Conservation (phyloP, 768 basidiomycete species). For the Trametes cubensis region DNA sequence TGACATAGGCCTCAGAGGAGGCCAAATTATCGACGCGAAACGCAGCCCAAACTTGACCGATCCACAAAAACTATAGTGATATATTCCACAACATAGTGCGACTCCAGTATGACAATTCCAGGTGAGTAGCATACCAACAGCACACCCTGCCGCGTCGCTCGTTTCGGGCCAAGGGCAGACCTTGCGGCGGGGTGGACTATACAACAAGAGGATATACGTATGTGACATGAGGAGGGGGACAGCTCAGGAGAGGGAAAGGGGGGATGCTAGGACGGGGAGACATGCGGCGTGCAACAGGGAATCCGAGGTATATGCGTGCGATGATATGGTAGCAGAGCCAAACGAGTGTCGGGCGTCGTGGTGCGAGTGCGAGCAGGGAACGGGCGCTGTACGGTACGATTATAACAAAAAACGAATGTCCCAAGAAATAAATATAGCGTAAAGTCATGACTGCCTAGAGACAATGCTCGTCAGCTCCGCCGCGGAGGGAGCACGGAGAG, state of each 20-base stretch:
- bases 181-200: background rate
- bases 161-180: background rate
- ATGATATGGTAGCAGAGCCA: conserved; percentile 6
- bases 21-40: too few species aligned
- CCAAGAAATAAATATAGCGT: conserved; percentile 11
- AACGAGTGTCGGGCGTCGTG: conserved; percentile 10
- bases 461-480: background rate
- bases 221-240: background rate
- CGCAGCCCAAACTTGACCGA: too few species aligned
- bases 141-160: background rate
- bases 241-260: background rate
- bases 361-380: background rate
- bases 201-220: conserved; percentile 8
- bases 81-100: too few species aligned
- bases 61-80: too few species aligned
- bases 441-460: conserved; percentile 3
- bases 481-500: background rate
- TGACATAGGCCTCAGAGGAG: too few species aligned
- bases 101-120: background rate
- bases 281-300: conserved; percentile 4
- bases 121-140: background rate
- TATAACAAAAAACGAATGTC: background rate
- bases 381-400: conserved; percentile 2
- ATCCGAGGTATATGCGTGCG: conserved; percentile 7
- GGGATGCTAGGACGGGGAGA: background rate